Evolutionary conservation across 768 basidiomycete genomes (phyloP).

Genomic region (Rhodosporidiobolus odoratus): DNA sequence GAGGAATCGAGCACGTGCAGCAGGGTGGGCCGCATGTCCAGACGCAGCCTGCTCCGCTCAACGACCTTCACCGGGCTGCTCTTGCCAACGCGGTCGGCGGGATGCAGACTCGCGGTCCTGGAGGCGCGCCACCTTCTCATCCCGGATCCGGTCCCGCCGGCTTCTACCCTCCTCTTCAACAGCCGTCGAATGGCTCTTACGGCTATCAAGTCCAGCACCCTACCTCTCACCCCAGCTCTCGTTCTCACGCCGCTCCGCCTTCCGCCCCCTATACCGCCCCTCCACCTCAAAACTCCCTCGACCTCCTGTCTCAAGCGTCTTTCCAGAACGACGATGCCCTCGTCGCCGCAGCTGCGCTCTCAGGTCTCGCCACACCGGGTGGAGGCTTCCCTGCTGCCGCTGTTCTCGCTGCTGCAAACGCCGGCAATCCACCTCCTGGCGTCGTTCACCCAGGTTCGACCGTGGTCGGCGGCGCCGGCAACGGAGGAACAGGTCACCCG

Average conservation of each 20-base stretch:
- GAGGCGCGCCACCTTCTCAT: background rate
- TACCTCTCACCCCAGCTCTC: background rate
- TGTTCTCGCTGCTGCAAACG: slow-evolving; percentile 22
- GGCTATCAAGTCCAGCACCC: background rate
- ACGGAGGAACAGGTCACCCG: background rate
- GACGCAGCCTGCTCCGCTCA: background rate
- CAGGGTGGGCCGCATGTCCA: slow-evolving; percentile 19
- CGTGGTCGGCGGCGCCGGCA: background rate
- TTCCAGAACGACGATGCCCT: slow-evolving; percentile 39
- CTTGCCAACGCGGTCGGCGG: slow-evolving; percentile 10
- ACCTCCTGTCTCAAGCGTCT: slow-evolving; percentile 41
- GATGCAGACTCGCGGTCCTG: background rate
- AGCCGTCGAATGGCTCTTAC: slow-evolving; percentile 1
- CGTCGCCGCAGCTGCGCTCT: slow-evolving; percentile 41
- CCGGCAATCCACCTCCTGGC: too few relatives aligned
- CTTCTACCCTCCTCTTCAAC: background rate
- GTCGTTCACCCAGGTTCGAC: slow-evolving; percentile 13
- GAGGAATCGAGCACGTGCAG: slow-evolving; percentile 14
- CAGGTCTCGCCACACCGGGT: slow-evolving; percentile 33
- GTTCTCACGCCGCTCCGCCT: background rate
- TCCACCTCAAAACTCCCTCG: slow-evolving; percentile 38
- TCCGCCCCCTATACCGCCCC: background rate
- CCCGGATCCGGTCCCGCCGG: background rate
- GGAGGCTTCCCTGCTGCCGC: slow-evolving; percentile 31
- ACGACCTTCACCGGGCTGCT: slow-evolving; percentile 2